Conservation (phyloP, 2,329 filamentous ascomycete genomes). For the Botrytis medusae region DNA sequence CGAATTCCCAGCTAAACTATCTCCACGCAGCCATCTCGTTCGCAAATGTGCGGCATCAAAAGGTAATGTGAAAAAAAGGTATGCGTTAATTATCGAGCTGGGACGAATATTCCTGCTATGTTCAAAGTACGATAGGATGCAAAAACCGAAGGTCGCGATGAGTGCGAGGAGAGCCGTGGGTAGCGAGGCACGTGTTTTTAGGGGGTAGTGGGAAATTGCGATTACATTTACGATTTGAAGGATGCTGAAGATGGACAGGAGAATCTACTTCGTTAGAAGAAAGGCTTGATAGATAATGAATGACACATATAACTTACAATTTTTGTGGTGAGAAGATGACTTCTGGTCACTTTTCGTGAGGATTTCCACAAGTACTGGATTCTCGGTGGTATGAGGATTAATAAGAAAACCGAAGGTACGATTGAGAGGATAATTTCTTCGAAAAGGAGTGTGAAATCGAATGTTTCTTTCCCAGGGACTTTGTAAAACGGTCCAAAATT, state of each 20-base stretch:
- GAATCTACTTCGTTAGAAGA: conserved; percentile 21
- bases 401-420: conserved; percentile 30
- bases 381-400: conserved; percentile 28
- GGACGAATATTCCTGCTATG: conserved; percentile 27
- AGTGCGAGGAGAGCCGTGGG: conserved; percentile 30
- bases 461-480: conserved; percentile 18
- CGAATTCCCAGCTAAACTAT: conserved; percentile 10
- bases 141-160: conserved; percentile 22
- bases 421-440: conserved; percentile 37
- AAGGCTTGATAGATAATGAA: background rate
- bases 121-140: background rate
- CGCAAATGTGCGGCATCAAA: conserved; percentile 33
- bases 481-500: conserved; percentile 17
- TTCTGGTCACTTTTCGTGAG: conserved; percentile 26
- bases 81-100: conserved; percentile 31
- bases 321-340: conserved; percentile 29
- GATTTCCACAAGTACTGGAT: conserved; percentile 28
- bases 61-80: conserved; percentile 31
- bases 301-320: conserved; percentile 22
- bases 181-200: conserved; percentile 27
- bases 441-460: conserved; percentile 37
- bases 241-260: conserved; percentile 27
- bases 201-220: conserved; percentile 24
- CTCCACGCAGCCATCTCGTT: conserved; percentile 22
- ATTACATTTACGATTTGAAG: conserved; percentile 28